A percentile compares a stretch with the other conserved stretches of the same genome.
These are phyloP conservation scores for Diddensiella santjacobensis DNA, from an alignment of 805 yeast species.

Conservation along the genomic window DNA sequence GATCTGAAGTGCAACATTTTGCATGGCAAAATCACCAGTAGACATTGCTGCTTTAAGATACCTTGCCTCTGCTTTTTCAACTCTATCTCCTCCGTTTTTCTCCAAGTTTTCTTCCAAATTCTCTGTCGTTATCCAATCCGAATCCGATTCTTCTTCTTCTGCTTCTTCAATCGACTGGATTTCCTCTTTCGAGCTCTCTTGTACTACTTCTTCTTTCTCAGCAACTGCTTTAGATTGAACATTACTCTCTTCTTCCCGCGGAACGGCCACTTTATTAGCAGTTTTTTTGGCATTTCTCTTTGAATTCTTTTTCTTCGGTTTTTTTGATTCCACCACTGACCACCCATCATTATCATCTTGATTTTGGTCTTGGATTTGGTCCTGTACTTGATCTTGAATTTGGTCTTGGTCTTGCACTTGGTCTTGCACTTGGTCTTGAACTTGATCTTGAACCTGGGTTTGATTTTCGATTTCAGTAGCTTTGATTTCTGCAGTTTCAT, in stretches of 20 bases:
- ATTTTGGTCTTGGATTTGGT: not conserved
- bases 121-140: constrained; percentile 91
- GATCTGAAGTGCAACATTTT: constrained; percentile 87
- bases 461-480: not conserved
- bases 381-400: not conserved
- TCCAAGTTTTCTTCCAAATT: constrained; percentile 67
- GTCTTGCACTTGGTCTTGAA: not conserved
- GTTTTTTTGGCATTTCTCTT: not conserved
- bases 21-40: constrained; percentile 96
- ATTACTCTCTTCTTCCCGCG: not conserved
- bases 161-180: no score
- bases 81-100: constrained; percentile 64
- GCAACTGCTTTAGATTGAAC: not conserved
- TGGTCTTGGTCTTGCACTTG: not conserved
- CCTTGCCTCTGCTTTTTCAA: constrained; percentile 37
- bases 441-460: constrained; percentile 8
- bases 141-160: constrained; percentile 51
- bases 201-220: not conserved
- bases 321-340: not conserved
- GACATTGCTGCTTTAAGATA: constrained; percentile 73
- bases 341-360: constrained; percentile 8
- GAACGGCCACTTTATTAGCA: not conserved
- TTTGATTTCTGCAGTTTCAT: not conserved
- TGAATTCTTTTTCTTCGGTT: not conserved
- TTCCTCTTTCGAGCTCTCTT: constrained; percentile 2